Conservation (phyloP, 257 asterid species). For the Anisodus tanguticus region DNA sequence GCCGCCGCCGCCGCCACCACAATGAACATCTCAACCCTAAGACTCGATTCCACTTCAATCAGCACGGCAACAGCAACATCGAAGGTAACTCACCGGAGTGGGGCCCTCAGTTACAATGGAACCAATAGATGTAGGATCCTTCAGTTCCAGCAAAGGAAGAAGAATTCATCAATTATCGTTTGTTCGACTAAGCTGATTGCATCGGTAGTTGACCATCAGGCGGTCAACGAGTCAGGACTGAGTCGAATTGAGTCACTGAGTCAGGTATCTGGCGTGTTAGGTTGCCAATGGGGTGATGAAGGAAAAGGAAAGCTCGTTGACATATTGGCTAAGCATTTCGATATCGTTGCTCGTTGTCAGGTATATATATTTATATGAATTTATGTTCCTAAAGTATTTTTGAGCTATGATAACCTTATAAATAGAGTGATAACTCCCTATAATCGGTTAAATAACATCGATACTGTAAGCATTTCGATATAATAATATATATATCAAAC, state of each 20-base stretch:
- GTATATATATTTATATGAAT: conserved; percentile 38
- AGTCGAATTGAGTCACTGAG: conserved; percentile 76
- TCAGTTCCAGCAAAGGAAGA: conserved; percentile 28
- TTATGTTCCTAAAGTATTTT: no score
- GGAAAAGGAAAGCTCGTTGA: conserved; percentile 97
- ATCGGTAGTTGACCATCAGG: conserved; percentile 29
- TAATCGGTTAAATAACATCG: no score
- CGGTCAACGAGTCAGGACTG: conserved; percentile 42
- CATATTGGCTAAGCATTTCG: conserved; percentile 84
- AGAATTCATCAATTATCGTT: conserved; percentile 31
- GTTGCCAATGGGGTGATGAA: conserved; percentile 99
- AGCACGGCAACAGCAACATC: conserved; percentile 36
- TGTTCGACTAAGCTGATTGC: conserved; percentile 46
- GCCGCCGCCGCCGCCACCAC: conserved; percentile 34
- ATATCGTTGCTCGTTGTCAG: conserved; percentile 98
- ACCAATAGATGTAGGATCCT: conserved; percentile 29
- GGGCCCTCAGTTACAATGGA: conserved; percentile 34
- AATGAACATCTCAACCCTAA: conserved; percentile 52
- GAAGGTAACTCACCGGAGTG: conserved; percentile 18
- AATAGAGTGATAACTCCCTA: no score
- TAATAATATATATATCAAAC: no score
- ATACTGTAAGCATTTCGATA: no score
- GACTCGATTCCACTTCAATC: conserved; percentile 39
- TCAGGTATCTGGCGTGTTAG: conserved; percentile 94
- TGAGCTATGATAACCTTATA: no score